Base-by-base conservation (phyloP, 179 eudicot genomes). In the Silene coronaria region DNA sequence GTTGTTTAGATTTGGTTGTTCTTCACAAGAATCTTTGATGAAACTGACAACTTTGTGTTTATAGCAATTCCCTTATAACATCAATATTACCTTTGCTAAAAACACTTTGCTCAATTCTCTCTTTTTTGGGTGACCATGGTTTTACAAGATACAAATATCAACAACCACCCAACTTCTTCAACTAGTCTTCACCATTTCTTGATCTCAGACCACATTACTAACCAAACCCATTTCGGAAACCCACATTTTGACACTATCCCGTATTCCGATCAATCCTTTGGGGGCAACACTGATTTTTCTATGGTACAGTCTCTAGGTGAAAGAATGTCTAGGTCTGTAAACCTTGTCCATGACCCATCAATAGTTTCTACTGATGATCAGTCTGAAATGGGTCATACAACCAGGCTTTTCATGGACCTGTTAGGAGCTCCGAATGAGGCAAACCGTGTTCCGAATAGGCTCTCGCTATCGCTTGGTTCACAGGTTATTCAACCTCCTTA, bases 151-250 rank as follows among this genome's bases (percentile, higher is more conserved):
- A 82, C 88, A 36, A 79, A 79, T 59, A 27, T 87, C 53, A 80
- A 82, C 80, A 19, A 72, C 75, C 62, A 28, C 75, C 82, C 89
- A 57, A 79, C 77, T 72, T 76, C 82, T 62, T 82, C 91, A 74
- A 86, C 76, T 80, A 86, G 84, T 63, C 64, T 91, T 27, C 97
- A 92, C 77, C 90, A 89, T 19, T 91, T 92, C 78, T 73, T 88
- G 12, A 65, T 82, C 77, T 79, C 93, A 75, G 79, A 85, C 62
- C 78, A 86, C 58, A 81, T 83, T 74, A 2, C 89, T 28, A 60
- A 70, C 24, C 90, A 87, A 74, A 60, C 75, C 86, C 91, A 84
- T 32, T 84, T 83, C 73, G 81, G 73, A 23, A 87, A 82, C 85
- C 88, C 88, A 55, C 88, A 85, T 76, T 89, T 84, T 64, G 80